These are phyloP conservation scores for Cucumis sativus DNA, from an alignment of 306 rosid species.

Conservation along the genomic window Cucumber_9930_V3 NC_026655.2:18043001-18043500, in stretches of 20 bases:
- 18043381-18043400: constrained; percentile 40
- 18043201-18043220: neutral
- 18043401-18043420: constrained; percentile 81
- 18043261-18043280: neutral
- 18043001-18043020: constrained; percentile 26
- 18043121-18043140: constrained; percentile 42
- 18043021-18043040: constrained; percentile 33
- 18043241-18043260: neutral
- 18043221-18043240: neutral
- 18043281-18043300: neutral
- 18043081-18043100: constrained; percentile 25
- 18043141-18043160: constrained; percentile 24
- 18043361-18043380: constrained; percentile 53
- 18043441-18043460: constrained; percentile 60
- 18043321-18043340: constrained; percentile 17
- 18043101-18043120: constrained; percentile 25
- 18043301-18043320: neutral
- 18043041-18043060: constrained; percentile 25
- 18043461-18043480: constrained; percentile 10
- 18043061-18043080: constrained; percentile 17
- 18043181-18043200: neutral
- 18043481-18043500: neutral
- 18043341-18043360: constrained; percentile 45
- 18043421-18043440: constrained; percentile 86
- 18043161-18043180: neutral